A percentile compares a stretch with the other conserved stretches of the same genome.
These are phyloP conservation scores for Rhizopogon salebrosus DNA, from an alignment of 768 basidiomycete species.

Conservation along the genomic window DNA sequence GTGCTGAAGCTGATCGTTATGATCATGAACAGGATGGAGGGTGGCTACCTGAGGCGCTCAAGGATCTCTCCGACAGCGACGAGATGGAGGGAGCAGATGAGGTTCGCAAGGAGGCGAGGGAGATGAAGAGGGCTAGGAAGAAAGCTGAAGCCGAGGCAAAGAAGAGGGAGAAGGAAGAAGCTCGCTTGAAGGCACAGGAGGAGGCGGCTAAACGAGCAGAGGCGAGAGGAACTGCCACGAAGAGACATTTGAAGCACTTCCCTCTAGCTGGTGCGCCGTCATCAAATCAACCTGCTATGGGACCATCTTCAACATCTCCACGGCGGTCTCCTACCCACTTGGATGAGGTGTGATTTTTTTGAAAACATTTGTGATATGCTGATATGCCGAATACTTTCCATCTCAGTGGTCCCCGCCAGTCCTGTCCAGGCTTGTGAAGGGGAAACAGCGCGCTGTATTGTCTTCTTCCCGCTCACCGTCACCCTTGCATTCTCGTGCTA, in stretches of 20 bases:
- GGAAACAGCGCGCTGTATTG: neutral
- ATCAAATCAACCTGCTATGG: neutral
- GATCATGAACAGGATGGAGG: conserved; percentile 3
- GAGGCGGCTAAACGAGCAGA: neutral
- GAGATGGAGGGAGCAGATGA: conserved; percentile 30
- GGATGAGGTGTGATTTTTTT: neutral
- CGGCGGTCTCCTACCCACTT: neutral
- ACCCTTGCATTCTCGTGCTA: conserved; percentile 3
- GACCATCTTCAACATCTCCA: neutral
- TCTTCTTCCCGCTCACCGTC: conserved; percentile 6
- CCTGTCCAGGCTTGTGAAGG: neutral
- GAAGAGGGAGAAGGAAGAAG: conserved; percentile 10
- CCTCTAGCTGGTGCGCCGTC: conserved; percentile 10
- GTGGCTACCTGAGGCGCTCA: conserved; percentile 33
- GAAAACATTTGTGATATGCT: neutral
- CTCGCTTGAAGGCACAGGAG: conserved; percentile 7
- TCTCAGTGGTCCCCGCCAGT: neutral
- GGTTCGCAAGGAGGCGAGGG: conserved; percentile 27
- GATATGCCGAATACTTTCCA: neutral
- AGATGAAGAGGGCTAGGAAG: conserved; percentile 26
- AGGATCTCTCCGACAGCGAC: conserved; percentile 35
- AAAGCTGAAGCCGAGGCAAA: conserved; percentile 17
- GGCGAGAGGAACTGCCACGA: conserved; percentile 9
- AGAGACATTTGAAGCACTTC: conserved; percentile 20
- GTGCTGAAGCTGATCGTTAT: neutral